Evolutionary conservation across 2,329 filamentous ascomycete genomes (phyloP), one percentile per base, ranked within the genome.

Genomic region (Nigrospora osmanthi): DNA sequence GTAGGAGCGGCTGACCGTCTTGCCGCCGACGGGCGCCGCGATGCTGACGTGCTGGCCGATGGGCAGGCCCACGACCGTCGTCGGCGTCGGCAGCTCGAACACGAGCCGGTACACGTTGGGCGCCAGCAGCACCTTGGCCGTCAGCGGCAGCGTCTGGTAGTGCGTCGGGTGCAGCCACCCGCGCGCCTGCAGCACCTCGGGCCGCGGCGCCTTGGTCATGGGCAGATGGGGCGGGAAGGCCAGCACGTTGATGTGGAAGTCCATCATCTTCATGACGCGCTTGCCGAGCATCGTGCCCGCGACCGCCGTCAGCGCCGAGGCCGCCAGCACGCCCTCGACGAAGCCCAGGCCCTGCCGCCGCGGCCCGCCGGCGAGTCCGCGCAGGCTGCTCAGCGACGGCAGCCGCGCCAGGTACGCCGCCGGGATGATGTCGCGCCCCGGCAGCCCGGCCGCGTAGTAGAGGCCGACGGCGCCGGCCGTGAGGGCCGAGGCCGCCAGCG

Each of bases 41-140:
- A 80, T 73, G 37, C 73, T 66, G 4, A 80, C 67, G 49, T 80
- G 76, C 52, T 80, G 76, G 6, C 77, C 76, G 9, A 71, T 75
- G 0, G 77, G 77, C 10, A 81, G 64, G 2, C 76, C 76, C 3
- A 79, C 65, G 0, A 76, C 62, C 2, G 67, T 65, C 10, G 56
- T 52, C 1, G 59, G 50, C 0, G 60, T 62, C 1, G 76, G 76
- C 3, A 80, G 64, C 23, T 64, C 58, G 35, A 80, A 78, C 6
- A 64, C 59, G 11, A 76, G 63, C 17, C 65, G 65, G 55, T 68
- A 76, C 6, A 71, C 68, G 39, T 67, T 64, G 5, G 70, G 68
- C 1, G 69, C 60, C 12, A 73, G 46, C 7, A 62, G 47, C 7
- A 56, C 57, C 50, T 71, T 72, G 30, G 58, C 54, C 6, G 54